Percentiles rank a stretch among this genome's conserved stretches.
Conservation (phyloP, 2,329 filamentous ascomycete species). For the Colletotrichum horii region DNA sequence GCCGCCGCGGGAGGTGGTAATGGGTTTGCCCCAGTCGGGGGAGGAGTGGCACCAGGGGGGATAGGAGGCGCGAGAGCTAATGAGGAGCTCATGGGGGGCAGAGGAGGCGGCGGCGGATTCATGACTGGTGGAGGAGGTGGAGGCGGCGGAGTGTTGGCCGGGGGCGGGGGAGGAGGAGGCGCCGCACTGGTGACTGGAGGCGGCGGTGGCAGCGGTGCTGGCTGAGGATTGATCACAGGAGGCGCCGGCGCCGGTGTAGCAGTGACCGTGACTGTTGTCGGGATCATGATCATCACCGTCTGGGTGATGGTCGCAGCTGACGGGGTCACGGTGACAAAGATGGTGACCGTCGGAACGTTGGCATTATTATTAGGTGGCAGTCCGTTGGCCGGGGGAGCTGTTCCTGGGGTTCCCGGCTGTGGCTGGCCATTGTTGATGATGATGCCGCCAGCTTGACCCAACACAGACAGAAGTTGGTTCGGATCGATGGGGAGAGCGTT, state of each 20-base stretch:
- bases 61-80: not conserved
- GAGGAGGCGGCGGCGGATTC: not conserved
- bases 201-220: not conserved
- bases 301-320: not conserved
- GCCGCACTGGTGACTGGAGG: not conserved
- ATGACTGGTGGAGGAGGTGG: not conserved
- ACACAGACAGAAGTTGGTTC: conserved; percentile 8
- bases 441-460: not conserved
- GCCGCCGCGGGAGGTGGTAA: not conserved
- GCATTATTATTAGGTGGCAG: conserved; percentile 15
- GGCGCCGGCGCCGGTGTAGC: not conserved
- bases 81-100: not conserved
- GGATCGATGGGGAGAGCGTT: conserved; percentile 8
- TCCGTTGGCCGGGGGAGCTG: not conserved
- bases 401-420: not conserved
- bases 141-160: not conserved
- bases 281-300: conserved; percentile 12
- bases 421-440: not conserved
- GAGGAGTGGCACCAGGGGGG: not conserved
- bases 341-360: conserved; percentile 14
- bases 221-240: not conserved
- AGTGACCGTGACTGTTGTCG: conserved; percentile 10
- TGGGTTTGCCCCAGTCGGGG: not conserved
- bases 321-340: conserved; percentile 7
- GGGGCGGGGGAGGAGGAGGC: not conserved